Percentiles rank a stretch among this genome's conserved stretches.
Conservation (phyloP, 164 flowering plant genomes). For the Stephania japonica region DNA sequence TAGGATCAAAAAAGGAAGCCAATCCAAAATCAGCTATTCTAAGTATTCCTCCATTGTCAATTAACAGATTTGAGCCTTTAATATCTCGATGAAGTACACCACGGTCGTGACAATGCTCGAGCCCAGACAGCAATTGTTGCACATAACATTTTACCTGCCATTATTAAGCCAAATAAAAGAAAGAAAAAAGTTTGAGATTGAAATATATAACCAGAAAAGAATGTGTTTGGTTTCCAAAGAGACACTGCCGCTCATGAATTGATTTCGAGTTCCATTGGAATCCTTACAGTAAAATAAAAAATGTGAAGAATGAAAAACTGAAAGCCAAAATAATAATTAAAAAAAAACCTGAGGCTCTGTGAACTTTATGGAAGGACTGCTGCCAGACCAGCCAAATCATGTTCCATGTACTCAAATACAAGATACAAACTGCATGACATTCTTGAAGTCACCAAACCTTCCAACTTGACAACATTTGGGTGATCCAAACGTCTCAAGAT, state of each 20-base stretch:
- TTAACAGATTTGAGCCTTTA: slow-evolving; percentile 85
- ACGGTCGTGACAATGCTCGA: slow-evolving; percentile 41
- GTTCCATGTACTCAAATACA: slow-evolving; percentile 81
- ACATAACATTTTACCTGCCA: slow-evolving; percentile 43
- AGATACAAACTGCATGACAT: slow-evolving; percentile 53
- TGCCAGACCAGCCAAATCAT: slow-evolving; percentile 93
- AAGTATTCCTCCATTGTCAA: slow-evolving; percentile 66
- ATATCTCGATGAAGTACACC: slow-evolving; percentile 68
- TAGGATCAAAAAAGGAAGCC: slow-evolving; percentile 41
- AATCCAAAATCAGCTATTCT: slow-evolving; percentile 72
- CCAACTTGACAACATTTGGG: slow-evolving; percentile 33
- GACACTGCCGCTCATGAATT: background rate
- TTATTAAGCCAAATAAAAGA: too few relatives aligned
- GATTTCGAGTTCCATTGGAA: background rate
- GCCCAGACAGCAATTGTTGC: slow-evolving; percentile 40
- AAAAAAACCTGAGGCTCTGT: slow-evolving; percentile 29
- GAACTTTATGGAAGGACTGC: slow-evolving; percentile 58
- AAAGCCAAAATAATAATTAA: background rate
- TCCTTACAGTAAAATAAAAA: background rate
- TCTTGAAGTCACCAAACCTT: slow-evolving; percentile 42
- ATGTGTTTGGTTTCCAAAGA: background rate
- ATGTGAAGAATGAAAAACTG: background rate
- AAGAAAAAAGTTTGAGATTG: background rate
- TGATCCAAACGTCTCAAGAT: slow-evolving; percentile 40
- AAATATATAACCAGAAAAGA: background rate